Evolutionary conservation across 2,329 filamentous ascomycete species (phyloP).

Genomic region (Penicillium italicum): DNA sequence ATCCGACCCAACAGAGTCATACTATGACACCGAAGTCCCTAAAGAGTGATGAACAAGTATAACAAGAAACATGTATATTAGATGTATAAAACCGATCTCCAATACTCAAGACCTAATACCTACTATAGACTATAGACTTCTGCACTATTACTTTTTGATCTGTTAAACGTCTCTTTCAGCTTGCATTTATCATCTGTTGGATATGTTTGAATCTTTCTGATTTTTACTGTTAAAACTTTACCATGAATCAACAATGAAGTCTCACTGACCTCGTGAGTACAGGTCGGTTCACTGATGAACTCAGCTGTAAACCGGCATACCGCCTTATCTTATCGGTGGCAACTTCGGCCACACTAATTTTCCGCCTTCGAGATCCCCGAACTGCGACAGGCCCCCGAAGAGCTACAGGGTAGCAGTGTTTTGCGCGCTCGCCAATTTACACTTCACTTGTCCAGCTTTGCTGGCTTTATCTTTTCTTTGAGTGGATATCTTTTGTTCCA

Average conservation of each 20-base stretch:
- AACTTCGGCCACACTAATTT: slow-evolving; percentile 35
- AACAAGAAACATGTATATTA: slow-evolving; percentile 22
- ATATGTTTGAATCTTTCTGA: background rate
- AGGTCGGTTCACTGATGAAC: no score
- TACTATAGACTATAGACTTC: no score
- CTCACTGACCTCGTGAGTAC: background rate
- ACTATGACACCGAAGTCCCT: slow-evolving; percentile 1
- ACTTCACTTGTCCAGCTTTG: background rate
- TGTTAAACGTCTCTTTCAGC: no score
- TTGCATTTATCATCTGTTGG: background rate
- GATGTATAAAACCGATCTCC: slow-evolving; percentile 16
- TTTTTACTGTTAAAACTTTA: background rate
- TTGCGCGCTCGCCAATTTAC: slow-evolving; percentile 20
- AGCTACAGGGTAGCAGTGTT: slow-evolving; percentile 19
- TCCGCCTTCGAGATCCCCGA: slow-evolving; percentile 25
- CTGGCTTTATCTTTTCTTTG: background rate
- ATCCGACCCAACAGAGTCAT: background rate
- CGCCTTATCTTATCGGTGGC: slow-evolving; percentile 35
- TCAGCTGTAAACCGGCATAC: background rate
- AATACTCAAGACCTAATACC: background rate
- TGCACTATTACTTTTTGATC: background rate
- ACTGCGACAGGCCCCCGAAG: slow-evolving; percentile 5
- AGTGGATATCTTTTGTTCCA: background rate
- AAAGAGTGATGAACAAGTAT: slow-evolving; percentile 5
- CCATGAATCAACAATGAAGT: background rate